Conservation (phyloP, 306 rosid species). For the Malus sylvestris region DNA sequence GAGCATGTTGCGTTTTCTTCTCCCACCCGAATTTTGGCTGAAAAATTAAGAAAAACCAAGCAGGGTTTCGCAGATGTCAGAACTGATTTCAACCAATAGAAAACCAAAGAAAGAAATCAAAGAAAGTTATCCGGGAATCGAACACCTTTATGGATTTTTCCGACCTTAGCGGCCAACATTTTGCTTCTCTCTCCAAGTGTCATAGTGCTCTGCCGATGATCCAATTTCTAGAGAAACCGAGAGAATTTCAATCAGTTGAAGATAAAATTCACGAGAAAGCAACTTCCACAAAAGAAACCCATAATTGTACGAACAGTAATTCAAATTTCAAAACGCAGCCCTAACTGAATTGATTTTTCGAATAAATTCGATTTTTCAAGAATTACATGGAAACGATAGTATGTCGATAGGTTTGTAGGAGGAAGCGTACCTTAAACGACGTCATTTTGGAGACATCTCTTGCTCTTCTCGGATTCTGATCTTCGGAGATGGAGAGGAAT, state of each 20-base stretch:
- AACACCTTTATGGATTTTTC: background rate
- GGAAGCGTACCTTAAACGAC: slow-evolving; percentile 15
- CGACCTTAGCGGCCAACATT: slow-evolving; percentile 29
- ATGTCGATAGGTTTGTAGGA: background rate
- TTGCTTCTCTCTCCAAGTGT: background rate
- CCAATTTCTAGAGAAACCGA: background rate
- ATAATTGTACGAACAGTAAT: background rate
- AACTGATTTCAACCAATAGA: background rate
- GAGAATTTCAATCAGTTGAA: background rate
- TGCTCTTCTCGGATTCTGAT: background rate
- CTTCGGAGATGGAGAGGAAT: background rate
- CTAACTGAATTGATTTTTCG: background rate
- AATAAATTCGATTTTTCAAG: background rate
- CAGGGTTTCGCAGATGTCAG: background rate
- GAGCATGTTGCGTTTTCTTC: slow-evolving; percentile 28
- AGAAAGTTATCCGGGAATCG: background rate
- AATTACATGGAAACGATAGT: background rate
- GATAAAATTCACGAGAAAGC: background rate
- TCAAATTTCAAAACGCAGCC: background rate
- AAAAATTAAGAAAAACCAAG: slow-evolving; percentile 4
- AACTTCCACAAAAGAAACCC: background rate
- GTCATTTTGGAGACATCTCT: background rate
- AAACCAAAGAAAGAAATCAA: too few species aligned
- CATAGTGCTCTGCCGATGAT: background rate
- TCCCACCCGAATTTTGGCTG: slow-evolving; percentile 40